Percentiles rank a stretch among this genome's conserved stretches.
Evolutionary conservation across 2,329 filamentous ascomycete species (phyloP).

Genomic region (Acrocalymma vagum): DNA sequence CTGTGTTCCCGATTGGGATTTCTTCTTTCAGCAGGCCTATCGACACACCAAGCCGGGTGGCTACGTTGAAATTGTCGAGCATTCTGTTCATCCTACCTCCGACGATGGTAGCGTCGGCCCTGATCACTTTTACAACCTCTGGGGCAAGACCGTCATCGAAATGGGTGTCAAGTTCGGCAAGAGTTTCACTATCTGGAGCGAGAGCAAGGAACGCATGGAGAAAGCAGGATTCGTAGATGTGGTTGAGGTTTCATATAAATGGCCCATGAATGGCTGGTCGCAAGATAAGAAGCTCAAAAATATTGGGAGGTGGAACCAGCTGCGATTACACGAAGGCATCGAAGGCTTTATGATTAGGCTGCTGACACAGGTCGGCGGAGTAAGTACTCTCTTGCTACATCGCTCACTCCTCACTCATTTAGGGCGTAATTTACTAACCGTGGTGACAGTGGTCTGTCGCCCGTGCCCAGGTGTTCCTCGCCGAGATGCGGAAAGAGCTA

Average conservation of each 20-base stretch:
- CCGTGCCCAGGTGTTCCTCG: slow-evolving; percentile 46
- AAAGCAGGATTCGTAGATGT: slow-evolving; percentile 46
- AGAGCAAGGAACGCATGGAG: slow-evolving; percentile 41
- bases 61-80: slow-evolving; percentile 54
- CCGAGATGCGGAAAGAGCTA: slow-evolving; percentile 44
- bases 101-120: slow-evolving; percentile 51
- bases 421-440: neutral
- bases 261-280: slow-evolving; percentile 48
- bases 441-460: slow-evolving; percentile 38
- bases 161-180: slow-evolving; percentile 50
- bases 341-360: slow-evolving; percentile 48
- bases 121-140: slow-evolving; percentile 46
- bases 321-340: slow-evolving; percentile 45
- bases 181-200: slow-evolving; percentile 44
- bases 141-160: slow-evolving; percentile 43
- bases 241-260: slow-evolving; percentile 38
- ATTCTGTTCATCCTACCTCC: slow-evolving; percentile 48
- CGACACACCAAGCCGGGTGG: slow-evolving; percentile 51
- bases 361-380: slow-evolving; percentile 44
- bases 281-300: slow-evolving; percentile 41
- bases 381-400: slow-evolving; percentile 19
- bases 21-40: slow-evolving; percentile 49
- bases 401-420: neutral
- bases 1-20: slow-evolving; percentile 56
- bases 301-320: slow-evolving; percentile 47